Evolutionary conservation across 2,329 filamentous ascomycete genomes (phyloP).

Genomic region (Lachnellula suecica): DNA sequence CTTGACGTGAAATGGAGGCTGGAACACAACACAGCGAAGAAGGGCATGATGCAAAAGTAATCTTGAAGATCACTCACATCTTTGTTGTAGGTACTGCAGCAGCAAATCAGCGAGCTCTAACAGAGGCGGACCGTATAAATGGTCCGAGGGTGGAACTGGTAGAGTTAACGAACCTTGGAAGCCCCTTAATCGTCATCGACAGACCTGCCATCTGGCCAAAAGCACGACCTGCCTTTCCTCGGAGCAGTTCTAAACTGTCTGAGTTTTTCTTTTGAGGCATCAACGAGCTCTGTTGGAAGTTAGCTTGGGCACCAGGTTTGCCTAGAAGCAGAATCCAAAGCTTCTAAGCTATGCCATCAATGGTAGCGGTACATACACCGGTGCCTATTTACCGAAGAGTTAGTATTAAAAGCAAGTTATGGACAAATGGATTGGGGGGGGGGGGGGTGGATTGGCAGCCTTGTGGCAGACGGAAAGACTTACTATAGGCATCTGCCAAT

Average conservation of each 20-base stretch:
- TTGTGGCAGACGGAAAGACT: background rate
- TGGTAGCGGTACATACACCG: background rate
- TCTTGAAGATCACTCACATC: slow-evolving; percentile 52
- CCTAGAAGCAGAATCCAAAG: background rate
- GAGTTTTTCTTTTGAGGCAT: slow-evolving; percentile 73
- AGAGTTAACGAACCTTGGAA: slow-evolving; percentile 4
- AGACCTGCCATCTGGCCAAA: slow-evolving; percentile 82
- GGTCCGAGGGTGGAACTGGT: too few relatives aligned
- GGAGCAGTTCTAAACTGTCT: slow-evolving; percentile 70
- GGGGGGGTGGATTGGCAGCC: too few relatives aligned
- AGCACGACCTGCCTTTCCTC: slow-evolving; percentile 73
- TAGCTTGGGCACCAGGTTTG: background rate
- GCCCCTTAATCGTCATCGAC: slow-evolving; percentile 64
- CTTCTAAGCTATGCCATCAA: background rate
- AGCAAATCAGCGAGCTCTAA: slow-evolving; percentile 35
- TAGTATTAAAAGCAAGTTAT: background rate
- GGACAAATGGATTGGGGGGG: background rate
- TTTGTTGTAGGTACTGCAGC: slow-evolving; percentile 89
- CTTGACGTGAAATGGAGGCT: too few relatives aligned
- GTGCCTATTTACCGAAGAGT: background rate
- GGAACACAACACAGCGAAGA: too few relatives aligned
- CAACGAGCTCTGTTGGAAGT: slow-evolving; percentile 58
- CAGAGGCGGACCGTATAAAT: too few relatives aligned
- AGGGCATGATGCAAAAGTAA: too few relatives aligned
- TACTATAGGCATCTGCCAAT: slow-evolving; percentile 70